phyloP scores from a whole-genome alignment of 495 filamentous ascomycete species.

The Talaromyces adpressus region DNA sequence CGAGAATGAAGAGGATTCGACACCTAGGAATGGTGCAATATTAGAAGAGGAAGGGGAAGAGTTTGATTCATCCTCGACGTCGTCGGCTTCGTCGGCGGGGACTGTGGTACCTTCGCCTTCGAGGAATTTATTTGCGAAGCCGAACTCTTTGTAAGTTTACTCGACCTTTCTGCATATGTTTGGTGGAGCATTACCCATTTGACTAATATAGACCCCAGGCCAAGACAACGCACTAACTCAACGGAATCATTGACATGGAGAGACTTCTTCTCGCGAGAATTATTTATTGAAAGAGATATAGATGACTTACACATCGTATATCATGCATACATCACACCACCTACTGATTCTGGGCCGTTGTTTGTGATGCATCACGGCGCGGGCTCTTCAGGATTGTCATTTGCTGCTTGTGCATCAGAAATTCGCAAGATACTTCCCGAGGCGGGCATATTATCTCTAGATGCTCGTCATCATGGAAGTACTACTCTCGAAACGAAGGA shows the following conservation, averaged over 20 bases:
- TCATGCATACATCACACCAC: constrained; percentile 77
- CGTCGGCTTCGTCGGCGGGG: constrained; percentile 78
- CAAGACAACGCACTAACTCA: not conserved
- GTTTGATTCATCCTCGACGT: constrained; percentile 67
- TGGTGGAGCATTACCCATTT: not conserved
- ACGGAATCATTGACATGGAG: constrained; percentile 63
- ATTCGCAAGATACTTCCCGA: constrained; percentile 71
- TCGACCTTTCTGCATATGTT: constrained; percentile 8
- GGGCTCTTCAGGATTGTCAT: constrained; percentile 82
- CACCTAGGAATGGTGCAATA: constrained; percentile 19
- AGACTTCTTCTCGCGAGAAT: constrained; percentile 80
- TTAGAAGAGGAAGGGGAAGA: constrained; percentile 32
- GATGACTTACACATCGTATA: constrained; percentile 48
- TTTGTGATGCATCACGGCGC: constrained; percentile 89
- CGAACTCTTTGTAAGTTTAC: constrained; percentile 23
- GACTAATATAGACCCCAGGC: not conserved
- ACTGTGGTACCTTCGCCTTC: constrained; percentile 78
- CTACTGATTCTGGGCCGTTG: constrained; percentile 55
- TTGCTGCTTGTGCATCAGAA: constrained; percentile 70
- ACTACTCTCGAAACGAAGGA: constrained; percentile 38
- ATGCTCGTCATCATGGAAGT: constrained; percentile 81
- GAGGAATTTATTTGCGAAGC: constrained; percentile 64
- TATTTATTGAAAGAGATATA: constrained; percentile 53
- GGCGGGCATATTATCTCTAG: constrained; percentile 75
- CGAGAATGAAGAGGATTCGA: constrained; percentile 37